These are phyloP conservation scores for Solanum stenotomum DNA, from an alignment of 257 asterid genomes.

Conservation along the genomic window DNA sequence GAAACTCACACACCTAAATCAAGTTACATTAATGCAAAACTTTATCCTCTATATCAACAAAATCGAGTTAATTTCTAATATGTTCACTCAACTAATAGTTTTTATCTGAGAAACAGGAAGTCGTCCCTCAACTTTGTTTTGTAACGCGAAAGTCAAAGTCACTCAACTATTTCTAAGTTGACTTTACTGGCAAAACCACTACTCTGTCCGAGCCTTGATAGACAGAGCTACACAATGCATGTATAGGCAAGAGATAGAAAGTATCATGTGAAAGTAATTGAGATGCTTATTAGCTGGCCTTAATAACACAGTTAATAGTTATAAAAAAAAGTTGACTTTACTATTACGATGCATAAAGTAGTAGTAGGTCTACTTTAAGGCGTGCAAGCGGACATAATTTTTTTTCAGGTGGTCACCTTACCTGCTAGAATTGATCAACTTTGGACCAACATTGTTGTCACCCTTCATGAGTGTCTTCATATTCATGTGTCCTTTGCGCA, in stretches of 20 bases:
- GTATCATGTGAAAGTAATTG: not conserved
- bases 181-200: not conserved
- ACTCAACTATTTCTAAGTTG: not conserved
- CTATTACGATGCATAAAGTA: not conserved
- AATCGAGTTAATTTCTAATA: too few relatives aligned
- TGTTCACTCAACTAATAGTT: too few relatives aligned
- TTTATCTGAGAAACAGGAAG: not conserved
- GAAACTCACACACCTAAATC: too few relatives aligned
- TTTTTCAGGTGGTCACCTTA: constrained; percentile 50
- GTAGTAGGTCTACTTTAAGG: not conserved
- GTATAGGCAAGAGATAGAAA: not conserved
- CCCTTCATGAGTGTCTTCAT: constrained; percentile 65
- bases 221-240: not conserved
- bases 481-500: constrained; percentile 73
- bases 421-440: constrained; percentile 70
- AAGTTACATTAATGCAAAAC: too few relatives aligned
- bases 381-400: too few relatives aligned
- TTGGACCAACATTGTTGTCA: constrained; percentile 68
- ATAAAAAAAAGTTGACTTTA: too few relatives aligned
- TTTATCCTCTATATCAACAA: too few relatives aligned
- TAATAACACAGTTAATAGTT: too few relatives aligned
- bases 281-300: not conserved
- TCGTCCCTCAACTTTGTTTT: too few relatives aligned
- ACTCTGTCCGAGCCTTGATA: not conserved
- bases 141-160: too few relatives aligned